Percentiles rank a stretch among this genome's conserved stretches.
Evolutionary conservation across 441 rosid genomes (phyloP).

Genomic region (Bruguiera hainesii): DNA sequence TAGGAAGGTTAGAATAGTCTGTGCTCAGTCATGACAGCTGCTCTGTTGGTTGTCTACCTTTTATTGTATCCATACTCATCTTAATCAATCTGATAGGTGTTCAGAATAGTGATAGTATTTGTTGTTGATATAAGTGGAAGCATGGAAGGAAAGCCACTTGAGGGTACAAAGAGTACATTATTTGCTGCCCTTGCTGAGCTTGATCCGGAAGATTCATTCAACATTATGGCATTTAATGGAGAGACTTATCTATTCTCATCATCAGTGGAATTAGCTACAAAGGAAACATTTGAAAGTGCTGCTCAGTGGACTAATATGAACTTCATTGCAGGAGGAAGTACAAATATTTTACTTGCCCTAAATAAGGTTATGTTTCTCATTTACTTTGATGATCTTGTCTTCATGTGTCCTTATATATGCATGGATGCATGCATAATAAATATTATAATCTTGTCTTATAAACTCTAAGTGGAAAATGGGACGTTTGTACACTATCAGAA

Average conservation of each 20-base stretch:
- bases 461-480: conserved; percentile 8
- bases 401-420: neutral
- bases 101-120: conserved; percentile 77
- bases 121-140: conserved; percentile 92
- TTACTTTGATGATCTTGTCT: conserved; percentile 11
- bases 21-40: conserved; percentile 4
- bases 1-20: conserved; percentile 46
- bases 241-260: conserved; percentile 64
- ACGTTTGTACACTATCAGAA: neutral
- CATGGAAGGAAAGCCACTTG: conserved; percentile 79
- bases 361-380: conserved; percentile 48
- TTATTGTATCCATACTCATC: conserved; percentile 25
- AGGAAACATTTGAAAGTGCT: conserved; percentile 61
- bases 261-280: conserved; percentile 65
- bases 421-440: neutral
- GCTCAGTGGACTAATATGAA: conserved; percentile 64
- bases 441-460: neutral
- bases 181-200: conserved; percentile 54
- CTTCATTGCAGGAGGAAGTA: conserved; percentile 70
- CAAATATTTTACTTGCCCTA: conserved; percentile 71
- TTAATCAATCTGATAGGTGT: conserved; percentile 49
- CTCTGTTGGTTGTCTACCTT: conserved; percentile 7
- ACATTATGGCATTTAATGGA: conserved; percentile 76
- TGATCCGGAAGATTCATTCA: conserved; percentile 71
- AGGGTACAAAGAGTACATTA: conserved; percentile 64